Base-by-base conservation (phyloP, 192 early-diverging fungal genomes). In the Gorgonomyces haynaldii region DNA sequence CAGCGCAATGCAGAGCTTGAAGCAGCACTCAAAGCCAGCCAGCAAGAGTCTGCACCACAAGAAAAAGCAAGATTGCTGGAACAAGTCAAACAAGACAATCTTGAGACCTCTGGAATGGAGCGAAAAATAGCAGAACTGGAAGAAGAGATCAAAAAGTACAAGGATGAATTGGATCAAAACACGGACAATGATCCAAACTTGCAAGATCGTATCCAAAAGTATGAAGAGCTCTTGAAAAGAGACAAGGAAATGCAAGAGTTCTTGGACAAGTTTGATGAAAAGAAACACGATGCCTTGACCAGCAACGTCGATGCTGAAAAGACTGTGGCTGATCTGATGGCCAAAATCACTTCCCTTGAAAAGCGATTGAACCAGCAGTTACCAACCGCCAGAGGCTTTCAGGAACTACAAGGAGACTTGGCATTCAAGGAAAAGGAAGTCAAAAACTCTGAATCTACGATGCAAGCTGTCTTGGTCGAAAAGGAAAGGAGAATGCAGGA, bases 381-480 rank as follows among this genome's bases (percentile, higher is more conserved):
- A 37, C 72, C 72, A 20, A 59, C 72, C 2, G 58, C 54, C 16
- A 62, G 66, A 34, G 70, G 49, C 3, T 69, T 67, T 22, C 38
- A 70, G 21, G 72, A 76, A 30, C 60, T 78, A 27, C 48, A 74
- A 37, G 64, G 66, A n/a, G 77, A 79, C 50, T 50, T 79, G 9
- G 61, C 66, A 41, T 62, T 73, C 46, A 79, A 79, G 45, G 68
- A 79, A 42, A 76, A 71, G 51, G 77, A 79, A 53, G 61, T 79
- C 64, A 57, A 57, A 29, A 79, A 69, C 37, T 66, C 71, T 0
- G 73, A 76, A 46, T 70, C 37, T 32, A 79, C 77, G 12, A 60
- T 62, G 56, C 69, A 72, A 27, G 71, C 65, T 4, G 41, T 79
- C 2, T 37, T 58, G 10, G 45, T 59, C 27, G 72, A 76, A 48